Base-by-base conservation (phyloP, 768 basidiomycete species). In the Mycena rosella region DNA sequence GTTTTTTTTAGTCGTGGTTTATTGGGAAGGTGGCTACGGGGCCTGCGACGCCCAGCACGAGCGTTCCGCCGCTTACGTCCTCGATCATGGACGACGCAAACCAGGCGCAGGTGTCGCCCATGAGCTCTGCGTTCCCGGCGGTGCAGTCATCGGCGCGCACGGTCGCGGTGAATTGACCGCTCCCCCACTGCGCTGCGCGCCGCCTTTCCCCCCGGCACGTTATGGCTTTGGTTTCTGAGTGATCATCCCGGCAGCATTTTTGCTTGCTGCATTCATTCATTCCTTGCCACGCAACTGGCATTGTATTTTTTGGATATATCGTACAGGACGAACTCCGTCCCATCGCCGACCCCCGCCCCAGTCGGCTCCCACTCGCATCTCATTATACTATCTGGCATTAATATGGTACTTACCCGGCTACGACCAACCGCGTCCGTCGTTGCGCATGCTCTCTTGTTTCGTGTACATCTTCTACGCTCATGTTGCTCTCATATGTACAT, bases 41-140 rank as follows among this genome's bases (percentile, higher is more conserved):
- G 0, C 85, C 84, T 51, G 77, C 81, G 13, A 86, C 85, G 65
- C 87, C 79, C 20, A 84, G 79, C 71, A 76, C 84, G 15, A 77
- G 84, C 27, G 49, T 36, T 2, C 49, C 66, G 13, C 81, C 74
- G 73, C 68, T 52, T 65, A 66, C 53, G 68, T 70, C 72, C 53
- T 71, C 67, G 72, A 69, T 73, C 74, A 67, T 73, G 30, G 85
- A 87, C 27, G 83, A 82, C 32, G 73, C 76, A 27, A 81, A 78
- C 51, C 87, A 86, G 73, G 75, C 84, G 24, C 89, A 89, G 74
- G 83, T 87, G 26, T 94, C 93, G 20, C 93, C 93, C 0, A 88
- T 95, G 91, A 94, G 92, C 18, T 92, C 92, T 26, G 93, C 92
- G 45, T 94, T 95, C 79, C 93, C 93, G 15, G 74, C 83, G 26